phyloP scores from a whole-genome alignment of 2,329 filamentous ascomycete species.

The Pestalotiopsis sp. region DNA sequence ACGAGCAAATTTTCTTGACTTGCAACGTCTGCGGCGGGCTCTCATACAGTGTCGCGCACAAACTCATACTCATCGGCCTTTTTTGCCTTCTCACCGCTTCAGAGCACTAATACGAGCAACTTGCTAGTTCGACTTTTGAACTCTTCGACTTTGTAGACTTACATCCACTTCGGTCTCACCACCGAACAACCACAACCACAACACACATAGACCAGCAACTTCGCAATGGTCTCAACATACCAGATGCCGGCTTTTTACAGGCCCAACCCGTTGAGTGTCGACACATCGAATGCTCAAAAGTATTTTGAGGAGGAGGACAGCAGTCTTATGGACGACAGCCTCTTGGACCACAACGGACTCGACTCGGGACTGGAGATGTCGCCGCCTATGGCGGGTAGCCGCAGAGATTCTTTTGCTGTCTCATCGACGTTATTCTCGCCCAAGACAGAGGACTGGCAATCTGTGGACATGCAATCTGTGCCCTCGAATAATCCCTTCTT shows the following conservation, averaged over 20 bases:
- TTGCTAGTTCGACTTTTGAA: slow-evolving; percentile 3
- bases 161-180: slow-evolving; percentile 8
- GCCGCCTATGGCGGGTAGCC: slow-evolving; percentile 63
- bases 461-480: slow-evolving; percentile 66
- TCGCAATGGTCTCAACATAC: slow-evolving; percentile 55
- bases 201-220: slow-evolving; percentile 18
- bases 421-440: slow-evolving; percentile 63
- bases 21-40: not conserved
- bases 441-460: slow-evolving; percentile 67
- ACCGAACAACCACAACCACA: not conserved
- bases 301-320: slow-evolving; percentile 65
- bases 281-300: slow-evolving; percentile 57
- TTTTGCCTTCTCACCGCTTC: slow-evolving; percentile 10
- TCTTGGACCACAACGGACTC: slow-evolving; percentile 60
- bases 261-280: slow-evolving; percentile 52
- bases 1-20: not conserved
- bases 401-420: slow-evolving; percentile 65
- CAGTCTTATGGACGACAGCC: slow-evolving; percentile 62
- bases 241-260: slow-evolving; percentile 56
- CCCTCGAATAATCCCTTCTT: slow-evolving; percentile 67
- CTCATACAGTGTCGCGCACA: not conserved
- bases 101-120: slow-evolving; percentile 14
- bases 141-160: slow-evolving; percentile 13
- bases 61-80: not conserved
- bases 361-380: slow-evolving; percentile 67